phyloP scores from a whole-genome alignment of 805 yeast species.

The Hanseniaspora taiwanica region DNA sequence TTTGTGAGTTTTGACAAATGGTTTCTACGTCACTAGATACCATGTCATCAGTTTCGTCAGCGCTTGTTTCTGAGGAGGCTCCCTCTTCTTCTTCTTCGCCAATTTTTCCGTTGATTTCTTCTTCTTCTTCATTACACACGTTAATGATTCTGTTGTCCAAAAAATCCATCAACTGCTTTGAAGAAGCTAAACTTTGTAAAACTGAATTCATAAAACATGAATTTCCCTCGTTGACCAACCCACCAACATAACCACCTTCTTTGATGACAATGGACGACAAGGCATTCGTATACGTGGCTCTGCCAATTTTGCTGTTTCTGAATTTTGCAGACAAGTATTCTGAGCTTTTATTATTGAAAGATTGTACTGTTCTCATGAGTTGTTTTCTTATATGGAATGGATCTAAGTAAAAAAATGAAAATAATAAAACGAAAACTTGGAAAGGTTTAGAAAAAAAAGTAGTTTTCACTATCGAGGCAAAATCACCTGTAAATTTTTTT shows the following conservation, averaged over 20 bases:
- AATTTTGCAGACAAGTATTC: conserved; percentile 5
- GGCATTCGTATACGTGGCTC: conserved; percentile 6
- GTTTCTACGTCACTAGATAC: background rate
- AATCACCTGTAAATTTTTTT: too few relatives aligned
- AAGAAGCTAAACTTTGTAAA: conserved; percentile 68
- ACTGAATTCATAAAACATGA: conserved; percentile 93
- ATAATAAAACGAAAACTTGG: background rate
- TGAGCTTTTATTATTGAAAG: conserved; percentile 4
- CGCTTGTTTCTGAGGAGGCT: too few relatives aligned
- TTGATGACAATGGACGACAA: conserved; percentile 26
- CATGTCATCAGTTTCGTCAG: conserved; percentile 7
- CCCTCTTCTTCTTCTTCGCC: conserved; percentile 12
- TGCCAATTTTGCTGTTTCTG: conserved; percentile 5
- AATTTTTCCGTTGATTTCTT: conserved; percentile 11
- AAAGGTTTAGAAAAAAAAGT: too few relatives aligned
- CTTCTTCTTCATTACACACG: conserved; percentile 5
- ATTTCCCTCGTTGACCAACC: conserved; percentile 80
- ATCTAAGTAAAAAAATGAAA: background rate
- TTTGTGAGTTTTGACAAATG: background rate
- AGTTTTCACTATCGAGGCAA: too few relatives aligned
- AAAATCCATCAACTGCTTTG: conserved; percentile 44
- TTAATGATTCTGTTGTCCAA: conserved; percentile 30
- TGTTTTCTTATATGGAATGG: conserved; percentile 5
- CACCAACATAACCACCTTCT: conserved; percentile 70
- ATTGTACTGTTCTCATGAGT: conserved; percentile 5